Percentiles rank a stretch among this genome's conserved stretches.
These are phyloP conservation scores for Kodamaea laetipori DNA, from an alignment of 805 yeast species.

Conservation along the genomic window DNA sequence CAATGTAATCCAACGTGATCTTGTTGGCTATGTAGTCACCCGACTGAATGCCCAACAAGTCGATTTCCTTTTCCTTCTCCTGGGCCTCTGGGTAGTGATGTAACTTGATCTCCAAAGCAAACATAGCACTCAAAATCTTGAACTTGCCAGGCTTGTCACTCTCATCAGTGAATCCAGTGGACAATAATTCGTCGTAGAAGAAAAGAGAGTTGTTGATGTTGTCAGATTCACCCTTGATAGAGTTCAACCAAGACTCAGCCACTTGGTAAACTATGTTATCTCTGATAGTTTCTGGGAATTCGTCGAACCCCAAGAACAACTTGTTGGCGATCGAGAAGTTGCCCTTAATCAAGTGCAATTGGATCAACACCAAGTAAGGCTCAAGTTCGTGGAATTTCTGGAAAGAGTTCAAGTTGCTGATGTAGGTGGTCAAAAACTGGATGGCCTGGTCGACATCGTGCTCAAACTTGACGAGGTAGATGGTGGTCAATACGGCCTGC, in stretches of 20 bases:
- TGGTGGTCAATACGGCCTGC: conserved; percentile 44
- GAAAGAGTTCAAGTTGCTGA: conserved; percentile 22
- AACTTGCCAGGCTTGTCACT: conserved; percentile 36
- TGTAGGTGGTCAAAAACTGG: conserved; percentile 30
- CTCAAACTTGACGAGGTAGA: conserved; percentile 39
- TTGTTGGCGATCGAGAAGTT: conserved; percentile 35
- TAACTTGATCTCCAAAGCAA: conserved; percentile 76
- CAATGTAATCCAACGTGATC: conserved; percentile 60
- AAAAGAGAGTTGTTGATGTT: conserved; percentile 48
- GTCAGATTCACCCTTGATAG: conserved; percentile 43
- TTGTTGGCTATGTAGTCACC: conserved; percentile 63
- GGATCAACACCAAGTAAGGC: conserved; percentile 42
- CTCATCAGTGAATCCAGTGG: conserved; percentile 44
- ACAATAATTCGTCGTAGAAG: conserved; percentile 80
- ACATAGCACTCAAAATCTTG: conserved; percentile 54
- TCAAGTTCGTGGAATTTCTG: conserved; percentile 38
- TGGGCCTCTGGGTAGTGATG: conserved; percentile 81
- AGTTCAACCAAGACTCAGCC: conserved; percentile 67
- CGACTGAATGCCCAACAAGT: conserved; percentile 40
- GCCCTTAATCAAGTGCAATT: conserved; percentile 42
- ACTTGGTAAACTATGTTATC: conserved; percentile 79
- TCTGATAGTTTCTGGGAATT: conserved; percentile 36
- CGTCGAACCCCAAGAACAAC: conserved; percentile 33
- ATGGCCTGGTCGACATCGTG: conserved; percentile 43
- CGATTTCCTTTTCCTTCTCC: conserved; percentile 51